These are phyloP conservation scores for Tolypocladium nubicola DNA, from an alignment of 2,329 filamentous ascomycete species.

Conservation along the genomic window DNA sequence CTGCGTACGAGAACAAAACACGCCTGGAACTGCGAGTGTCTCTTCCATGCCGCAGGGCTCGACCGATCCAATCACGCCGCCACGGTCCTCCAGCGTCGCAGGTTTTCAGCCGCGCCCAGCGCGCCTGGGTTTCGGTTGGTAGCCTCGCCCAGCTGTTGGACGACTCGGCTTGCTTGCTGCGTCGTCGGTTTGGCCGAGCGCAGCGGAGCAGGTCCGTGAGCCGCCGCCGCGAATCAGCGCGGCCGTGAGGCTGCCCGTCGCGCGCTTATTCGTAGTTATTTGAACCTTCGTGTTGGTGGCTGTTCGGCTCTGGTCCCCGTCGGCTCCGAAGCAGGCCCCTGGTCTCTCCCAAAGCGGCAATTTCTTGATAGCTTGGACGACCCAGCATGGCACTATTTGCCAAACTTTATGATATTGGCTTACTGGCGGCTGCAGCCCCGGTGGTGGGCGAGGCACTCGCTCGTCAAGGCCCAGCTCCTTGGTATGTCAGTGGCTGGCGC, in stretches of 20 bases:
- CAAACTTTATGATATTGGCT: background rate
- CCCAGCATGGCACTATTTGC: background rate
- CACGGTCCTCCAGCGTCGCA: background rate
- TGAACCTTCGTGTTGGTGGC: too few relatives aligned
- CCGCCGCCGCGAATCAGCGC: background rate
- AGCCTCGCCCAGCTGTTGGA: too few relatives aligned
- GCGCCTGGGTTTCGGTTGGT: too few relatives aligned
- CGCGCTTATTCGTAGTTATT: too few relatives aligned
- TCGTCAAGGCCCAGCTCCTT: background rate
- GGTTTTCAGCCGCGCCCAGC: background rate
- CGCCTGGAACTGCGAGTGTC: background rate
- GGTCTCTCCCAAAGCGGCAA: background rate
- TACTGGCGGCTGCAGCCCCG: background rate
- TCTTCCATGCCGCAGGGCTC: background rate
- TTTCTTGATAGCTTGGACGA: background rate
- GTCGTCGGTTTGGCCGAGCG: background rate
- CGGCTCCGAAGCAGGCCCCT: background rate
- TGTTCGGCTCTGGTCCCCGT: background rate
- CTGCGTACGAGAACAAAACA: too few relatives aligned
- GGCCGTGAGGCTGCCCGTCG: background rate
- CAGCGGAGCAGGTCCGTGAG: background rate
- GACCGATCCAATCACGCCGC: background rate
- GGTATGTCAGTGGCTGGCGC: background rate
- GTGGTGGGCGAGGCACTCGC: background rate
- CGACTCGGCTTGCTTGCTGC: background rate